These are phyloP conservation scores for Petunia hybrid DNA, from an alignment of 305 asterid species.

Conservation along the genomic window DNA sequence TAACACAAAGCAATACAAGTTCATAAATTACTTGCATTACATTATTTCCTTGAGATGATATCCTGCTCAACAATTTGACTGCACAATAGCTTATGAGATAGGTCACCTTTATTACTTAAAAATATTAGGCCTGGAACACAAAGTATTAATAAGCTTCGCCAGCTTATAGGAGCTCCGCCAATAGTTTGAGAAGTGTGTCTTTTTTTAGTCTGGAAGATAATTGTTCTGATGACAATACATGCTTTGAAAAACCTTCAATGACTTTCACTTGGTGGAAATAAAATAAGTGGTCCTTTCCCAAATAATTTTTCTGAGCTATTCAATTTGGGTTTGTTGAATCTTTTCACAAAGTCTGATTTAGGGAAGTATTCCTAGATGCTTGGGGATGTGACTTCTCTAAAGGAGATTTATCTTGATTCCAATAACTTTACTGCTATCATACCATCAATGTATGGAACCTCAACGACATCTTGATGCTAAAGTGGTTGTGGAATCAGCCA, in stretches of 20 bases:
- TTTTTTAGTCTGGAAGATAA: neutral
- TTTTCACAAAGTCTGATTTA: constrained; percentile 1
- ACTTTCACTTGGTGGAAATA: constrained; percentile 26
- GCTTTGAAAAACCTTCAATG: constrained; percentile 32
- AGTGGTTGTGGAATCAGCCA: constrained; percentile 17
- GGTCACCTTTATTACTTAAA: constrained; percentile 35
- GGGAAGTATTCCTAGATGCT: constrained; percentile 26
- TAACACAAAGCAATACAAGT: too few relatives aligned
- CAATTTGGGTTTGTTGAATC: neutral
- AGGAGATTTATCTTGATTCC: constrained; percentile 25
- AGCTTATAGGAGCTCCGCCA: constrained; percentile 29
- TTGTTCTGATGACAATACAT: neutral
- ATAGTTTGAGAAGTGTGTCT: constrained; percentile 7
- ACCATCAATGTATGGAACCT: constrained; percentile 33
- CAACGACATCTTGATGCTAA: constrained; percentile 17
- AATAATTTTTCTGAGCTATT: neutral
- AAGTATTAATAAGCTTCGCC: constrained; percentile 23
- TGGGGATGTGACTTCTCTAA: constrained; percentile 31
- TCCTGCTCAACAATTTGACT: too few relatives aligned
- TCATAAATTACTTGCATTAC: too few relatives aligned
- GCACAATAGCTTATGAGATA: constrained; percentile 33
- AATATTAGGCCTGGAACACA: constrained; percentile 18
- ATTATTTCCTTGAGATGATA: too few relatives aligned
- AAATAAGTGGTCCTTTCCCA: constrained; percentile 7
- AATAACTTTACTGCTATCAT: constrained; percentile 28